These are phyloP conservation scores for Colletotrichum scovillei DNA, from an alignment of 2,329 filamentous ascomycete genomes.

Conservation along the genomic window DNA sequence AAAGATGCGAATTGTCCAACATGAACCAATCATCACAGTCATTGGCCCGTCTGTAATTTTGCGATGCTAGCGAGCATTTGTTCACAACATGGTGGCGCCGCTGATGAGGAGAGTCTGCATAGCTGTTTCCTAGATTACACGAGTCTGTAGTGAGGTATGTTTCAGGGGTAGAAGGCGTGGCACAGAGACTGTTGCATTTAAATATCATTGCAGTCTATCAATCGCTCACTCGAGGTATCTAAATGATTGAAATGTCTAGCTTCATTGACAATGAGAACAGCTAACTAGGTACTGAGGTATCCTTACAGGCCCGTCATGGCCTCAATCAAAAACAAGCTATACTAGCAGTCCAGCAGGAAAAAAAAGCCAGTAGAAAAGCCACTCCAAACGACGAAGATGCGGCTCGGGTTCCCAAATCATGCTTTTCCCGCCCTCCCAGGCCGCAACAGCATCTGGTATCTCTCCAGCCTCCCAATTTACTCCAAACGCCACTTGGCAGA, in stretches of 20 bases:
- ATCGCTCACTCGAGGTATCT: neutral
- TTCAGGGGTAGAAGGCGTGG: neutral
- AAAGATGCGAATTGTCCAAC: too few species aligned
- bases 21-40: too few species aligned
- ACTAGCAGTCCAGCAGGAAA: constrained; percentile 16
- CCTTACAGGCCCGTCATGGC: constrained; percentile 19
- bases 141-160: too few species aligned
- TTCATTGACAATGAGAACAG: constrained; percentile 21
- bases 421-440: constrained; percentile 32
- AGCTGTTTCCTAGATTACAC: too few species aligned
- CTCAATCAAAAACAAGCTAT: constrained; percentile 31
- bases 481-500: constrained; percentile 39
- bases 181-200: neutral
- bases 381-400: constrained; percentile 24
- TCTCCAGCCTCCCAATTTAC: constrained; percentile 35
- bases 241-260: constrained; percentile 13
- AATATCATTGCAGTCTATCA: neutral
- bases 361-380: constrained; percentile 20
- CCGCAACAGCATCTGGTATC: constrained; percentile 38
- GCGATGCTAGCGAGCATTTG: too few species aligned
- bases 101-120: too few species aligned
- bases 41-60: too few species aligned
- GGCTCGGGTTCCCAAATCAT: constrained; percentile 33
- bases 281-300: constrained; percentile 25
- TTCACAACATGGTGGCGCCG: too few species aligned